phyloP scores from a whole-genome alignment of 768 basidiomycete species.

The Pluteus cervinus region DNA sequence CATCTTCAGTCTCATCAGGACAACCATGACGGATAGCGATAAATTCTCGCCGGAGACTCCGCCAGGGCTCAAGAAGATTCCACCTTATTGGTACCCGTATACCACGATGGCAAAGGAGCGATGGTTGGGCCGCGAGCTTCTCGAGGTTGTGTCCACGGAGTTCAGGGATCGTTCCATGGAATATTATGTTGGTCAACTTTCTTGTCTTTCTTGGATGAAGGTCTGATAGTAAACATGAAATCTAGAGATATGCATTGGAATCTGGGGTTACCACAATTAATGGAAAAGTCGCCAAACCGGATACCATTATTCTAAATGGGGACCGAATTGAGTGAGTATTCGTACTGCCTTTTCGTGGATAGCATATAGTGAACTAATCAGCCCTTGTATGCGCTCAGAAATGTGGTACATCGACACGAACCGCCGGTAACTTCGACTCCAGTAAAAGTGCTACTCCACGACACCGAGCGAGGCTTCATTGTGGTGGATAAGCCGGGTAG shows the following conservation, averaged over 20 bases:
- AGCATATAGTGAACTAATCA: slow-evolving; percentile 3
- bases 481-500: slow-evolving; percentile 97
- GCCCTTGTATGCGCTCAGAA: slow-evolving; percentile 38
- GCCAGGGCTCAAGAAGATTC: slow-evolving; percentile 66
- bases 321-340: slow-evolving; percentile 81
- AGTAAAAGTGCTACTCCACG: slow-evolving; percentile 72
- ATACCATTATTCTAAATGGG: slow-evolving; percentile 76
- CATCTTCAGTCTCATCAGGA: slow-evolving; percentile 44
- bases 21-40: slow-evolving; percentile 45
- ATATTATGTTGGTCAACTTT: slow-evolving; percentile 65
- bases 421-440: slow-evolving; percentile 87
- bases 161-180: slow-evolving; percentile 92
- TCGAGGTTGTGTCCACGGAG: slow-evolving; percentile 92
- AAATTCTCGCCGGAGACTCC: too few species aligned
- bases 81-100: slow-evolving; percentile 92
- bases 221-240: not conserved
- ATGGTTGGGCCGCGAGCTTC: slow-evolving; percentile 81
- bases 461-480: slow-evolving; percentile 75
- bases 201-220: not conserved
- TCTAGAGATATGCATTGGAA: slow-evolving; percentile 58
- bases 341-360: slow-evolving; percentile 12
- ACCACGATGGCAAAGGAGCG: slow-evolving; percentile 90
- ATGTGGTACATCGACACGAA: slow-evolving; percentile 94
- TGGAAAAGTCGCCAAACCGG: slow-evolving; percentile 75
- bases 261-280: slow-evolving; percentile 96